Percentiles rank a stretch among this genome's conserved stretches.
Evolutionary conservation across 768 basidiomycete genomes (phyloP).

Genomic region (Russula brevipes): DNA sequence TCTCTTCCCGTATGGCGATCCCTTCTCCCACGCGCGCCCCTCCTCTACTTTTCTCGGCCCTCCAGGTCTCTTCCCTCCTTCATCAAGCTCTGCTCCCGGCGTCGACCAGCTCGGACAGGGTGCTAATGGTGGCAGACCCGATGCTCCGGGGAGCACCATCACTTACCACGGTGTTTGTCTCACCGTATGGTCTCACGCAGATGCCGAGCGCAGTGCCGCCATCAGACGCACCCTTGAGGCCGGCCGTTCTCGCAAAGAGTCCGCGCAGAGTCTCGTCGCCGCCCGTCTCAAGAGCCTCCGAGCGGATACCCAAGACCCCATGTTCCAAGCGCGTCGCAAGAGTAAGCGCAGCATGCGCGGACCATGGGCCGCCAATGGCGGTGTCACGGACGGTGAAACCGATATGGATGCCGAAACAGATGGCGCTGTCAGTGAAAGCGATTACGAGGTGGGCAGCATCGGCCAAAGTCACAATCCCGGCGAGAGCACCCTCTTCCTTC

Average conservation of each 20-base stretch:
- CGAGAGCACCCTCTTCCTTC: slow-evolving; percentile 83
- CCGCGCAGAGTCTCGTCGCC: slow-evolving; percentile 64
- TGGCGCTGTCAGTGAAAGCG: slow-evolving; percentile 78
- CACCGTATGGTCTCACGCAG: slow-evolving; percentile 94
- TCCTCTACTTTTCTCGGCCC: slow-evolving; percentile 79
- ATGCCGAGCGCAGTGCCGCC: slow-evolving; percentile 77
- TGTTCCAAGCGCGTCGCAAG: slow-evolving; percentile 50
- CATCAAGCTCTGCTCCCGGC: slow-evolving; percentile 24
- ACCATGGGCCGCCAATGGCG: slow-evolving; percentile 57
- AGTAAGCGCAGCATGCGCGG: slow-evolving; percentile 57
- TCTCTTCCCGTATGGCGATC: slow-evolving; percentile 74
- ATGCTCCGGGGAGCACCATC: slow-evolving; percentile 41
- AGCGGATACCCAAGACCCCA: slow-evolving; percentile 50
- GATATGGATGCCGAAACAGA: slow-evolving; percentile 66
- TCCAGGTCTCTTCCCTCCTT: slow-evolving; percentile 51
- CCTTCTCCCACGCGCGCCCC: slow-evolving; percentile 60
- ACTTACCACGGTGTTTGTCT: slow-evolving; percentile 90
- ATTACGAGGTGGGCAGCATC: slow-evolving; percentile 77
- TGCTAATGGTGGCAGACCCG: neutral
- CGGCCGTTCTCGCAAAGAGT: slow-evolving; percentile 72
- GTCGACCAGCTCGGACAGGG: slow-evolving; percentile 22
- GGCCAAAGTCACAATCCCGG: slow-evolving; percentile 71
- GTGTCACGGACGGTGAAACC: slow-evolving; percentile 60
- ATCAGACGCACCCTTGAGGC: slow-evolving; percentile 81
- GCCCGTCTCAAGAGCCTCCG: slow-evolving; percentile 63